phyloP scores from a whole-genome alignment of 2,329 filamentous ascomycete genomes.

The Sporothrix pseudoabietina region DNA sequence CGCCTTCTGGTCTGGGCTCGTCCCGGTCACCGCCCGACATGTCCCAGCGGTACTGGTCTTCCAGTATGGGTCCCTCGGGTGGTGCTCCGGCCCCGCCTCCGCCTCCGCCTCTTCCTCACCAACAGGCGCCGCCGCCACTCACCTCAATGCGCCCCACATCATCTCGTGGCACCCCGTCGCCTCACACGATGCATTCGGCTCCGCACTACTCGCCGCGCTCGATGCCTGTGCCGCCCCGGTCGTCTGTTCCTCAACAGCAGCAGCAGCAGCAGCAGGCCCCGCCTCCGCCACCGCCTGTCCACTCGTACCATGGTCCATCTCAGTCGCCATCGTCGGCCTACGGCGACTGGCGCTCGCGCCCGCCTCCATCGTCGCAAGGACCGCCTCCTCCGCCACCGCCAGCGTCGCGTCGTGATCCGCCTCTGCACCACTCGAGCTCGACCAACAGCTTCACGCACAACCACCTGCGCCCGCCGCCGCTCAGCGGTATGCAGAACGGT shows the following conservation, averaged over 20 bases:
- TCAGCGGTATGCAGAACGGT: slow-evolving; percentile 32
- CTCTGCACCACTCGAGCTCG: slow-evolving; percentile 21
- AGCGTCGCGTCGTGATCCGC: slow-evolving; percentile 29
- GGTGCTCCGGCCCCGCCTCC: slow-evolving; percentile 29
- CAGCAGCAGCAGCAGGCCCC: slow-evolving; percentile 1
- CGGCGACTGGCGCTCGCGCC: slow-evolving; percentile 30
- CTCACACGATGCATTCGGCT: slow-evolving; percentile 25
- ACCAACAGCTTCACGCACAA: slow-evolving; percentile 33
- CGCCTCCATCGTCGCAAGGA: slow-evolving; percentile 3
- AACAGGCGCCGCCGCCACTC: slow-evolving; percentile 21
- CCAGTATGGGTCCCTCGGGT: slow-evolving; percentile 2
- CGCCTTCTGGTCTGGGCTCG: slow-evolving; percentile 13
- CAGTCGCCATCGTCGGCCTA: slow-evolving; percentile 28
- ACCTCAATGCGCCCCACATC: slow-evolving; percentile 32
- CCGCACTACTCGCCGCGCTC: slow-evolving; percentile 28
- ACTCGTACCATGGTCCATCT: slow-evolving; percentile 26
- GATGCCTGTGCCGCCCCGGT: slow-evolving; percentile 19
- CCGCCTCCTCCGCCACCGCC: slow-evolving; percentile 2
- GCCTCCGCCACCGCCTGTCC: slow-evolving; percentile 23
- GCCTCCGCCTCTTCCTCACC: slow-evolving; percentile 31
- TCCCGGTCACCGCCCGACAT: slow-evolving; percentile 30
- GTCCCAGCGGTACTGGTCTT: slow-evolving; percentile 28
- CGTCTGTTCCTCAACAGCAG: not conserved
- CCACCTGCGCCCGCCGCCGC: slow-evolving; percentile 34
- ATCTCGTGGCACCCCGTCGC: slow-evolving; percentile 26